These are phyloP conservation scores for Ajuga reptans DNA, from an alignment of 305 asterid species.

Conservation along the genomic window DNA sequence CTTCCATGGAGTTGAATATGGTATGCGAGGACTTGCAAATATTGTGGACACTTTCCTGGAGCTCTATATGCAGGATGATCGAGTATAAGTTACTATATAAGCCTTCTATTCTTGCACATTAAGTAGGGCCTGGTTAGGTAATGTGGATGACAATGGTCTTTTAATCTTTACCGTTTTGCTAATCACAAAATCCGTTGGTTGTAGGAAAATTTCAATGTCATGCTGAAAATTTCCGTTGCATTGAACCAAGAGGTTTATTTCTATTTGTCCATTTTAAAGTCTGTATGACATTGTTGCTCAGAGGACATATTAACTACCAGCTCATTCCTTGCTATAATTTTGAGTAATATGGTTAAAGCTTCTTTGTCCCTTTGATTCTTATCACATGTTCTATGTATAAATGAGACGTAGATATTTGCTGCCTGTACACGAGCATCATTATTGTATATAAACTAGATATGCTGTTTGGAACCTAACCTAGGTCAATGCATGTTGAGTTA, in stretches of 20 bases:
- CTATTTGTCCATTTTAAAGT: neutral
- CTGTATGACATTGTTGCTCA: constrained; percentile 3
- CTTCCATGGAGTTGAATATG: constrained; percentile 8
- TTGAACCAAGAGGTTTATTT: neutral
- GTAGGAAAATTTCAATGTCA: constrained; percentile 1
- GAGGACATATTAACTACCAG: constrained; percentile 3
- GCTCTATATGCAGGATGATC: constrained; percentile 8
- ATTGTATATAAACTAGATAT: neutral
- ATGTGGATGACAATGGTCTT: constrained; percentile 3
- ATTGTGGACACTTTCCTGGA: neutral
- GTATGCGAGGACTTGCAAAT: constrained; percentile 4
- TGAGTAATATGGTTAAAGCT: constrained; percentile 3
- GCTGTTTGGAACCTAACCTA: neutral
- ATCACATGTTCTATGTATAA: neutral
- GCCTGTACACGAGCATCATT: neutral
- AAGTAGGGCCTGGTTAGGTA: constrained; percentile 15
- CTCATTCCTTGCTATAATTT: neutral
- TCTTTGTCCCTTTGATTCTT: neutral
- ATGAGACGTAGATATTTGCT: neutral
- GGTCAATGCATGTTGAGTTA: neutral
- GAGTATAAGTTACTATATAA: neutral
- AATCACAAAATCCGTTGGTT: constrained; percentile 13
- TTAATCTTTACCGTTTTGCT: neutral
- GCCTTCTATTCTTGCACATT: neutral
- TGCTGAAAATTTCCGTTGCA: neutral